Evolutionary conservation across 805 yeast genomes (phyloP).

Genomic region (Nematodospora valgi): DNA sequence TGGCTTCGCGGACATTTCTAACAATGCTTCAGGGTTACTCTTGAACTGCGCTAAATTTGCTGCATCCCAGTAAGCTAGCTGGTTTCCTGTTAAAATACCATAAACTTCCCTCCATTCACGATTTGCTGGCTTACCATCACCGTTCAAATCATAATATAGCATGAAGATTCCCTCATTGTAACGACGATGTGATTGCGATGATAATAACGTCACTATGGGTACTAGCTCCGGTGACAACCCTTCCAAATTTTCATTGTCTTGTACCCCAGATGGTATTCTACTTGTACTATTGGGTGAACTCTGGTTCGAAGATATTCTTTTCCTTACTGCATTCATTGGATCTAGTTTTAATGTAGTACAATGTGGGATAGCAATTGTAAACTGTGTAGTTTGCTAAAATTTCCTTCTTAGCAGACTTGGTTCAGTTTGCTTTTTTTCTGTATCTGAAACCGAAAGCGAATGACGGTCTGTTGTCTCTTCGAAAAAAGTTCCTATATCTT

Average conservation of each 20-base stretch:
- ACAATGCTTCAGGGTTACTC: constrained; percentile 50
- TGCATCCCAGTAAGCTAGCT: constrained; percentile 90
- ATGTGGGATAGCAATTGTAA: background rate
- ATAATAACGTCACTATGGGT: constrained; percentile 70
- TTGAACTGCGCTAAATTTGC: constrained; percentile 53
- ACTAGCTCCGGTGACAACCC: constrained; percentile 47
- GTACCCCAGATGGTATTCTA: constrained; percentile 9
- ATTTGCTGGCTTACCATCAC: constrained; percentile 83
- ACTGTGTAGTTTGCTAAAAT: no score
- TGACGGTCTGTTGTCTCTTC: no score
- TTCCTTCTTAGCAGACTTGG: no score
- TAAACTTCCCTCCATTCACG: constrained; percentile 91
- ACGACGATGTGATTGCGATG: constrained; percentile 72
- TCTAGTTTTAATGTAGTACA: background rate
- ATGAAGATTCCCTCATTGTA: constrained; percentile 75
- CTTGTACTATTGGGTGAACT: constrained; percentile 7
- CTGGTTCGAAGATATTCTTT: constrained; percentile 14
- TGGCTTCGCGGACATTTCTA: constrained; percentile 68
- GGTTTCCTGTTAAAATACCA: constrained; percentile 87
- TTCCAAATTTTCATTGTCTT: constrained; percentile 14
- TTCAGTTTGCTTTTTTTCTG: no score
- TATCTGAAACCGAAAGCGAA: no score
- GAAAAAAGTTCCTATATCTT: no score
- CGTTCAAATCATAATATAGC: constrained; percentile 67
- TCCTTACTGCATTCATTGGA: constrained; percentile 20